Evolutionary conservation across 352 stramenopile genomes (phyloP), one percentile per base, ranked within the genome.

Genomic region (Pythium periplocum): DNA sequence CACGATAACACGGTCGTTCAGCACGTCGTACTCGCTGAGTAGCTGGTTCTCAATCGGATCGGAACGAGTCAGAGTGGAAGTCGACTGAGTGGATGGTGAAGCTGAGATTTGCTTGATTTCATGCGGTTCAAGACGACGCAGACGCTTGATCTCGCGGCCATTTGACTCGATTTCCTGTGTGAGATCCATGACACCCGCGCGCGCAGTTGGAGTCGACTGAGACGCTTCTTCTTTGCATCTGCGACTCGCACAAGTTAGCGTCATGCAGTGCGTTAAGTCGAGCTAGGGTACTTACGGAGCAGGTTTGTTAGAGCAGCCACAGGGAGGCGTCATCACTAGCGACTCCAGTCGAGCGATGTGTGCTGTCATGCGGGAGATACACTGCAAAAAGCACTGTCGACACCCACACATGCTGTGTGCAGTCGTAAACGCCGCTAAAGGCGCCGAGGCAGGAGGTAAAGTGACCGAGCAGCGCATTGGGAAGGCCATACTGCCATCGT

Each of bases 21-120:
- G 10, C 9, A 17, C n/a, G 32, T 57, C 51, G 41, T 57, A 57
- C 32, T 50, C 51, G 4, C 33, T 17, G n/a, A 50, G 42, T 12
- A 57, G 32, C 6, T 46, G 17, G 6, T 48, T 17, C 39, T 55
- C 39, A 6, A 55, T 35, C 1, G 26, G 34, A 36, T 53, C 48
- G 17, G 35, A 36, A 45, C 26, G 7, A 7, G 12, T 45, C 4
- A 12, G 35, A 44, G 17, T 26, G 17, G 17, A 26, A 26, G 17
- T 26, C 12, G 34, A 35, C 10, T 32, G 4, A 12, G n/a, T n/a
- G 5, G 33, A 36, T 0, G 12, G 9, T n/a, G 2, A 40, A 12
- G 17, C 36, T n/a, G 8, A 10, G 35, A 31, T 7, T 11, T 11
- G 35, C 35, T 7, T 12, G 17, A 26, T 43, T n/a, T 31, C 12